phyloP scores from a whole-genome alignment of 495 filamentous ascomycete species.

The Podospora didyma region DNA sequence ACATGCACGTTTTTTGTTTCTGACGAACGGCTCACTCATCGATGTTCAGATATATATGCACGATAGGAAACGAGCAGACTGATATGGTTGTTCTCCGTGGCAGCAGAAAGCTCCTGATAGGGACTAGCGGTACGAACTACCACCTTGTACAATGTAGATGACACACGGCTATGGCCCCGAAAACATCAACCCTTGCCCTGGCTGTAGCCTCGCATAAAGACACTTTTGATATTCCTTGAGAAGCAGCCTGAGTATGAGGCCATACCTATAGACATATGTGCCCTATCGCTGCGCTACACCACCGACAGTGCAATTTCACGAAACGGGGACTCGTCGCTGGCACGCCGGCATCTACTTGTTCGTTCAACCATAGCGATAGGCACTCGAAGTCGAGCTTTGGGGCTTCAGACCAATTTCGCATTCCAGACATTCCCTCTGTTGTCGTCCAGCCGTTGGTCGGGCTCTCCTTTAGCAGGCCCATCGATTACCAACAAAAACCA shows the following conservation, averaged over 20 bases:
- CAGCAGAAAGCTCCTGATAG: constrained; percentile 1
- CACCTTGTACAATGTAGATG: too few species aligned
- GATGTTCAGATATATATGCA: constrained; percentile 1
- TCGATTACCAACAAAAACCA: constrained; percentile 33
- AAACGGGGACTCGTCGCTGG: background rate
- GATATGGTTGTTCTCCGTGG: constrained; percentile 5
- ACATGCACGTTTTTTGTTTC: constrained; percentile 16
- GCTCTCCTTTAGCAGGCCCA: background rate
- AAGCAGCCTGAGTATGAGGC: constrained; percentile 5
- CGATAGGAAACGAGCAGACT: background rate
- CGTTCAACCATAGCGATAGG: too few species aligned
- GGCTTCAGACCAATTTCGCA: too few species aligned
- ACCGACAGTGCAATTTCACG: too few species aligned
- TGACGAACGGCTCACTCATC: constrained; percentile 23
- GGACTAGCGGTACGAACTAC: background rate
- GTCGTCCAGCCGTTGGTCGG: background rate
- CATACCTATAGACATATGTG: background rate
- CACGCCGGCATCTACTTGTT: background rate
- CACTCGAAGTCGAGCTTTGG: too few species aligned
- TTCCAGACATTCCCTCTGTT: too few species aligned
- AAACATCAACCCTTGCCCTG: background rate
- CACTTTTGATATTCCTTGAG: background rate
- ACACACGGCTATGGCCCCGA: background rate
- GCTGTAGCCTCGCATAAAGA: background rate
- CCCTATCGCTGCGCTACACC: background rate